Evolutionary conservation across 2,329 filamentous ascomycete genomes (phyloP).

Genomic region (Colletotrichum camelliae): DNA sequence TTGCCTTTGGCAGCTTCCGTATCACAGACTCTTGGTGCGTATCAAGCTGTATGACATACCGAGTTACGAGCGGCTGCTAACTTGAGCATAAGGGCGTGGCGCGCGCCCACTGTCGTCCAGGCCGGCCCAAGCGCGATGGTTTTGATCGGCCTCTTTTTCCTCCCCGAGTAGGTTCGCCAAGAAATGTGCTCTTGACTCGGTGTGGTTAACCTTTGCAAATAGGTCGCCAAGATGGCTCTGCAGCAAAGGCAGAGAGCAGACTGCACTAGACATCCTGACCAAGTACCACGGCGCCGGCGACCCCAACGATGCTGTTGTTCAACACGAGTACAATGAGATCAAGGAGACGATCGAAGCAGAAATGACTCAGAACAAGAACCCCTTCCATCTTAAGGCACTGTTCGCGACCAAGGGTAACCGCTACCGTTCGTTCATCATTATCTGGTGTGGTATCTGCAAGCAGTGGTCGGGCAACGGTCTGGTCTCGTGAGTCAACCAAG

Average conservation of each 20-base stretch:
- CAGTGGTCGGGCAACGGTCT: conserved; percentile 34
- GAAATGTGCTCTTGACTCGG: background rate
- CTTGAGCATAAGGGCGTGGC: background rate
- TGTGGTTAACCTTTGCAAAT: background rate
- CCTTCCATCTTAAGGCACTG: conserved; percentile 25
- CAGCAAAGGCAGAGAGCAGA: conserved; percentile 34
- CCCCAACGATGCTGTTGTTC: conserved; percentile 54
- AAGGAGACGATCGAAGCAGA: conserved; percentile 37
- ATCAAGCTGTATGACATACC: background rate
- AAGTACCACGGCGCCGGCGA: conserved; percentile 67
- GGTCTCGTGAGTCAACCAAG: background rate
- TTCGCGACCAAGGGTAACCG: conserved; percentile 35
- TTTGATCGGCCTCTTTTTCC: conserved; percentile 8
- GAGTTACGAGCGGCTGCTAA: background rate
- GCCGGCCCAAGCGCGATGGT: conserved; percentile 15
- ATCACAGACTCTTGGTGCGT: conserved; percentile 15
- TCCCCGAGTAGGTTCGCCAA: conserved; percentile 11
- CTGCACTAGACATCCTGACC: conserved; percentile 56
- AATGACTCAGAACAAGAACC: conserved; percentile 32
- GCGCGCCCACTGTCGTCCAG: conserved; percentile 10
- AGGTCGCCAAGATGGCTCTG: conserved; percentile 19
- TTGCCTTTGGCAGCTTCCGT: conserved; percentile 37
- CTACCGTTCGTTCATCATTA: conserved; percentile 40
- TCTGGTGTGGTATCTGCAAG: conserved; percentile 48
- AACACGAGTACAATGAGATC: conserved; percentile 57